Evolutionary conservation across 2,329 filamentous ascomycete genomes (phyloP), one percentile per base, ranked within the genome.

Genomic region (Ophiostoma pallidulum): DNA sequence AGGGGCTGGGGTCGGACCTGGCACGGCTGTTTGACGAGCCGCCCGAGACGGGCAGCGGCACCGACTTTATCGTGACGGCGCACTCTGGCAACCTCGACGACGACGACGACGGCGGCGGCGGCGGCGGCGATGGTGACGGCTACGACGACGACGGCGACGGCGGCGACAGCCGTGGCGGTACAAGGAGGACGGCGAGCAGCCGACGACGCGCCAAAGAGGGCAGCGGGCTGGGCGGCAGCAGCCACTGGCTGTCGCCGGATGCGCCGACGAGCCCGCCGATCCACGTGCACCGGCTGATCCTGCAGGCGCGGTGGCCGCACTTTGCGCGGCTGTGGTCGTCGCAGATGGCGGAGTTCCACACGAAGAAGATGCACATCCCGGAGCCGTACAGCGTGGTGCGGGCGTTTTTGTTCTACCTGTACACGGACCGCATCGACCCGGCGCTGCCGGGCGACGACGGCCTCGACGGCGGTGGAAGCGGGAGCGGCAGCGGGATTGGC

Each of bases 311-410:
- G 44, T 98, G 92, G 92, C 90, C 92, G 24, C 92, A 98, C 64
- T 98, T 98, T 67, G 82, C 85, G 35, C 84, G 92, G 14, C 72
- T 98, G 3, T 97, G 94, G 70, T 83, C 84, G 44, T 82, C 91
- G 4, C 89, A 96, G 60, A 98, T 98, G 92, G 82, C 86, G 12
- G 92, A 98, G 63, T 98, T 94, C 59, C 92, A 98, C 62, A 92
- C 88, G 14, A 92, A 92, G 60, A 89, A 86, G 64, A 92, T 98
- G 84, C 91, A 98, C 66, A 95, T 98, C 38, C 91, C 92, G 0
- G 94, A 98, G 60, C 90, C 91, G 1, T 97, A 96, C 64, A 83
- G 82, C 1, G 89, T 95, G 0, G 92, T 98, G 40, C 89, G 87
- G 56, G 88, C 91, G 1, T 98, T 98, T 61, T 74, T 98, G 24